Conservation (phyloP, 2,329 filamentous ascomycete species). For the Pseudogymnoascus sp. region DNA sequence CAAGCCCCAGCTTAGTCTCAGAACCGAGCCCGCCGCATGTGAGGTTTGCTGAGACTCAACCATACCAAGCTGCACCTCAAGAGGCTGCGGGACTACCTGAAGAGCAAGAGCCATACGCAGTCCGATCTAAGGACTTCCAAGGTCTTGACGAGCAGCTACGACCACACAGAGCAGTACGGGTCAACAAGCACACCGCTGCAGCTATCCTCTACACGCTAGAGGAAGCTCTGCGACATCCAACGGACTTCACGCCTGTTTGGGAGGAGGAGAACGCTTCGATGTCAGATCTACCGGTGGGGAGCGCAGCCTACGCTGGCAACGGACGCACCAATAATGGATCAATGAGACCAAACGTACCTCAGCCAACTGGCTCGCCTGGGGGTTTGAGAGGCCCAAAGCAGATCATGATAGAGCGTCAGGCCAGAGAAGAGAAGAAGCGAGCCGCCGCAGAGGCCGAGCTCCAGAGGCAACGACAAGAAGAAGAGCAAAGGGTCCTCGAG, state of each 20-base stretch:
- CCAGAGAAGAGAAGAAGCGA: conserved; percentile 64
- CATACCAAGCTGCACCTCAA: background rate
- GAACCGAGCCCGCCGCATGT: conserved; percentile 20
- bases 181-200: conserved; percentile 78
- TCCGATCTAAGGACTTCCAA: conserved; percentile 16
- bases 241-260: conserved; percentile 74
- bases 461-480: conserved; percentile 42
- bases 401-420: conserved; percentile 81
- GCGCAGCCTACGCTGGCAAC: conserved; percentile 47
- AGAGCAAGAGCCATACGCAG: conserved; percentile 10
- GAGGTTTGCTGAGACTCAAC: conserved; percentile 17
- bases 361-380: conserved; percentile 40
- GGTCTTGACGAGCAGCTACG: conserved; percentile 26
- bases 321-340: conserved; percentile 52
- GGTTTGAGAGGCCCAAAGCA: conserved; percentile 78
- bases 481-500: conserved; percentile 46
- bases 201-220: conserved; percentile 90
- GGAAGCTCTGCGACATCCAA: conserved; percentile 76
- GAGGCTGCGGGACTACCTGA: background rate
- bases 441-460: conserved; percentile 39
- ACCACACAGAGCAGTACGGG: conserved; percentile 46
- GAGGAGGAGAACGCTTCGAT: conserved; percentile 87
- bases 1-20: background rate
- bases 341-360: conserved; percentile 38
- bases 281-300: conserved; percentile 68